A percentile compares a stretch with the other conserved stretches of the same genome.
These are phyloP conservation scores for Anacardium occidentale DNA, from an alignment of 345 rosid species.

Conservation along the genomic window DNA sequence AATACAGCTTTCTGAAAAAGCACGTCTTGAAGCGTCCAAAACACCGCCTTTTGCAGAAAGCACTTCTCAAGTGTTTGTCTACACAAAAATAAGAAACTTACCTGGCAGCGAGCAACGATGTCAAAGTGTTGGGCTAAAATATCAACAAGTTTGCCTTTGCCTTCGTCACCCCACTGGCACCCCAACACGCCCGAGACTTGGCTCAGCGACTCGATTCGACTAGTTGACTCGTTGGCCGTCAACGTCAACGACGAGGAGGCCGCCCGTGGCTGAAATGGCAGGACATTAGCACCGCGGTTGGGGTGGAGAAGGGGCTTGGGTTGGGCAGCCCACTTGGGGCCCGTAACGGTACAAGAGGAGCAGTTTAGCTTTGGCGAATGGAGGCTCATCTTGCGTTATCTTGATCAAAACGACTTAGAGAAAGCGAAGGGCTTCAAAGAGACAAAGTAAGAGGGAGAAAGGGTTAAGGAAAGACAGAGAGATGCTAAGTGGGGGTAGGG, in stretches of 20 bases:
- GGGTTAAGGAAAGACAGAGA: background rate
- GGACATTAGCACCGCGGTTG: constrained; percentile 23
- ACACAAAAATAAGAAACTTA: constrained; percentile 17
- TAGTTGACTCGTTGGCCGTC: constrained; percentile 36
- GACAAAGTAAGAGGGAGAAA: too few species aligned
- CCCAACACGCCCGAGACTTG: constrained; percentile 93
- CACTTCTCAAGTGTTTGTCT: too few species aligned
- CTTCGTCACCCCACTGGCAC: constrained; percentile 97
- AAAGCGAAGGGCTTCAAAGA: background rate
- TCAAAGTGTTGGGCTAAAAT: constrained; percentile 86
- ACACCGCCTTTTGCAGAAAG: too few species aligned
- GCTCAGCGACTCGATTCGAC: constrained; percentile 66
- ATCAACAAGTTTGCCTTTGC: constrained; percentile 97
- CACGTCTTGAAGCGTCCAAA: too few species aligned
- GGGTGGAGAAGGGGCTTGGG: constrained; percentile 12
- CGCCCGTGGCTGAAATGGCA: constrained; percentile 33
- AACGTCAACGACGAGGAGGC: constrained; percentile 49
- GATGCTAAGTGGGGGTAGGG: background rate
- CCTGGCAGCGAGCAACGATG: constrained; percentile 98
- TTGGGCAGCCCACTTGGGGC: constrained; percentile 21
- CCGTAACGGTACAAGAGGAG: constrained; percentile 24
- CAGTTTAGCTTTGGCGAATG: constrained; percentile 36
- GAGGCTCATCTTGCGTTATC: constrained; percentile 25
- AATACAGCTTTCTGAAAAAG: background rate
- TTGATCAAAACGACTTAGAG: background rate